These are phyloP conservation scores for Kurtzmaniella cleridarum DNA, from an alignment of 805 yeast species.

Conservation along the genomic window DNA sequence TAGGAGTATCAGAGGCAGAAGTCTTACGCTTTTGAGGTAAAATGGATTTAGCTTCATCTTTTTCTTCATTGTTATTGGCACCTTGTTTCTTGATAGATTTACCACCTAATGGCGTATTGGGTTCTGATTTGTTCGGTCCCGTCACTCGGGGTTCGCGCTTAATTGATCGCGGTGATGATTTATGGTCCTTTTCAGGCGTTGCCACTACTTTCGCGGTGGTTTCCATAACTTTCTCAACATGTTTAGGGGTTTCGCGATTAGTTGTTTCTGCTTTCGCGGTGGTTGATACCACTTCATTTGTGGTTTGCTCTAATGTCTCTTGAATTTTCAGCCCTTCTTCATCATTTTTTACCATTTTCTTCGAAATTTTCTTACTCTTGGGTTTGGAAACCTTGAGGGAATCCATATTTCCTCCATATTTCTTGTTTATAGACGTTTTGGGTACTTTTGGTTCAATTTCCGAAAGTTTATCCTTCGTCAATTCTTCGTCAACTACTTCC, in stretches of 20 bases:
- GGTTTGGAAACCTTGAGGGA: slow-evolving; percentile 7
- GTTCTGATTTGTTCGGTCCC: too few relatives aligned
- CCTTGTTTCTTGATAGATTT: too few relatives aligned
- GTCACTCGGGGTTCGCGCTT: too few relatives aligned
- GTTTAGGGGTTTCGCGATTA: background rate
- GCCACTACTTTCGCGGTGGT: background rate
- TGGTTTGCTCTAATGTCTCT: background rate
- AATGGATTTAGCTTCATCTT: too few relatives aligned
- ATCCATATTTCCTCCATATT: slow-evolving; percentile 3
- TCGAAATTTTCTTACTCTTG: slow-evolving; percentile 7
- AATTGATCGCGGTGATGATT: too few relatives aligned
- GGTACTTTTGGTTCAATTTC: background rate
- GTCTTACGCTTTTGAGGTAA: too few relatives aligned
- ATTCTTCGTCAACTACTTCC: slow-evolving; percentile 4
- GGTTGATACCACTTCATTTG: background rate
- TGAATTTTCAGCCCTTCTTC: slow-evolving; percentile 7
- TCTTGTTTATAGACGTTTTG: slow-evolving; percentile 1
- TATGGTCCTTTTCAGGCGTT: too few relatives aligned
- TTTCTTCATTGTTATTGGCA: too few relatives aligned
- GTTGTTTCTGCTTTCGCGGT: too few relatives aligned
- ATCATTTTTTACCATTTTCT: slow-evolving; percentile 11
- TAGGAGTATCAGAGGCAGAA: too few relatives aligned
- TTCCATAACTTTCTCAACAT: background rate
- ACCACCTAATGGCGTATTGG: too few relatives aligned
- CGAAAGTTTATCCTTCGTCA: background rate